Conservation (phyloP, 1,284 basidiomycete genomes). For the Cystobasidium sp. region DNA sequence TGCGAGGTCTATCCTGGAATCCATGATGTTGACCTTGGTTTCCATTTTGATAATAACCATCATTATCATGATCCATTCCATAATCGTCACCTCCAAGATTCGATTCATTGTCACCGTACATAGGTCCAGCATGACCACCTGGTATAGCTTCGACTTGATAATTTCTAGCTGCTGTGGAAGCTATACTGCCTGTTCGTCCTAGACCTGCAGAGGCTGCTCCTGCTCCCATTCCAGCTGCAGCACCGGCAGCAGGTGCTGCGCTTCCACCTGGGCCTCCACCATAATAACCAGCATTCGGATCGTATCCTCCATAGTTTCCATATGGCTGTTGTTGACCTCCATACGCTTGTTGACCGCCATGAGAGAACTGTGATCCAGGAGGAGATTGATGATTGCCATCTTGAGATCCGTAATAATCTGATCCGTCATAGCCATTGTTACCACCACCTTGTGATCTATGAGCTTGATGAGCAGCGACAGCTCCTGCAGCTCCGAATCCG, state of each 20-base stretch:
- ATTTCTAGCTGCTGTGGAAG: slow-evolving; percentile 36
- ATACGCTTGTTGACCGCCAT: slow-evolving; percentile 21
- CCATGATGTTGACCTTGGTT: slow-evolving; percentile 22
- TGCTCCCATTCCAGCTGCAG: slow-evolving; percentile 11
- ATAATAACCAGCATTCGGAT: slow-evolving; percentile 10
- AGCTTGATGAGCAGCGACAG: slow-evolving; percentile 31
- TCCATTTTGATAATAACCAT: slow-evolving; percentile 17
- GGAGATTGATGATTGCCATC: slow-evolving; percentile 30
- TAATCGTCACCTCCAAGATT: slow-evolving; percentile 15
- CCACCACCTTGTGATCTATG: slow-evolving; percentile 29
- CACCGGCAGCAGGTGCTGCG: slow-evolving; percentile 2
- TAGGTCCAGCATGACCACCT: slow-evolving; percentile 9
- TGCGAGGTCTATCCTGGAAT: slow-evolving; percentile 32
- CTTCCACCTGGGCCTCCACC: background rate
- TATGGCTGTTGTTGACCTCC: background rate
- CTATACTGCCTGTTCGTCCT: slow-evolving; percentile 36
- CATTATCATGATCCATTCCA: background rate
- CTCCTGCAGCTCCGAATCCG: slow-evolving; percentile 35
- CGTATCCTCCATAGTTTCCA: slow-evolving; percentile 29
- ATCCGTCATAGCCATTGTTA: slow-evolving; percentile 11
- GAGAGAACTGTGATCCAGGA: slow-evolving; percentile 16
- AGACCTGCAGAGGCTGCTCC: slow-evolving; percentile 27
- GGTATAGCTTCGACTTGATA: slow-evolving; percentile 41
- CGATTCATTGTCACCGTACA: slow-evolving; percentile 31
- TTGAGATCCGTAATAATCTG: slow-evolving; percentile 27